Base-by-base conservation (phyloP, 1,284 basidiomycete species). In the Lignosus rhinocerotis region DNA sequence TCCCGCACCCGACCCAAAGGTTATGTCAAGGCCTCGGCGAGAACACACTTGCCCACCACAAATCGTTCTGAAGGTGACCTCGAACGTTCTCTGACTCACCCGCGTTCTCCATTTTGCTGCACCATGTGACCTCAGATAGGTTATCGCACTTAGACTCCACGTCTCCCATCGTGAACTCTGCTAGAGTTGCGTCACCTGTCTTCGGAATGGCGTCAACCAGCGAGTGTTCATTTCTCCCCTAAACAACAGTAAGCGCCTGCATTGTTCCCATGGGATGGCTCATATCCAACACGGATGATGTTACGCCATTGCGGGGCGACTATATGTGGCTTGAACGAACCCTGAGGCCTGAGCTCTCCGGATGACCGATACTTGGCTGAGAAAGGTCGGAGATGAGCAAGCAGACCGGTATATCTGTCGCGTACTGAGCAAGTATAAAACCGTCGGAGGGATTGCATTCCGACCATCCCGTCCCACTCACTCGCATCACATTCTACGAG, bases 141-240 rank as follows among this genome's bases (percentile, higher is more conserved):
- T 12, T 41, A 25, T 46, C 34, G 34, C 19, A n/a, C 7, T 39
- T 6, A 5, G 5, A 39, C 11, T 39, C 6, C 36, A 11, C 11
- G 8, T 6, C 21, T 12, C 43, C 30, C 19, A 30, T 12, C 42
- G n/a, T n/a, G 31, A 39, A 51, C 45, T 49, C 21, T 33, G 46
- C 53, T 42, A 32, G 36, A 33, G 51, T 63, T 52, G 56, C 62
- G 62, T 50, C 62, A 63, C 51, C 30, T 0, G 49, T 25, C 42
- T 55, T 52, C 55, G 50, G 31, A 10, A 63, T 63, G 51, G 59
- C 62, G 62, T 59, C 62, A 61, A 45, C 17, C 19, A 36, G 31
- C 25, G 16, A 32, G 9, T n/a, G 5, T 14, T 12, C 14, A 12
- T 8, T 39, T 14, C 36, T 2, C 30, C 53, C 53, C 43, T 55